Evolutionary conservation across 2,329 filamentous ascomycete genomes (phyloP), one percentile per base, ranked within the genome.

Genomic region (Verticillium nubilum): DNA sequence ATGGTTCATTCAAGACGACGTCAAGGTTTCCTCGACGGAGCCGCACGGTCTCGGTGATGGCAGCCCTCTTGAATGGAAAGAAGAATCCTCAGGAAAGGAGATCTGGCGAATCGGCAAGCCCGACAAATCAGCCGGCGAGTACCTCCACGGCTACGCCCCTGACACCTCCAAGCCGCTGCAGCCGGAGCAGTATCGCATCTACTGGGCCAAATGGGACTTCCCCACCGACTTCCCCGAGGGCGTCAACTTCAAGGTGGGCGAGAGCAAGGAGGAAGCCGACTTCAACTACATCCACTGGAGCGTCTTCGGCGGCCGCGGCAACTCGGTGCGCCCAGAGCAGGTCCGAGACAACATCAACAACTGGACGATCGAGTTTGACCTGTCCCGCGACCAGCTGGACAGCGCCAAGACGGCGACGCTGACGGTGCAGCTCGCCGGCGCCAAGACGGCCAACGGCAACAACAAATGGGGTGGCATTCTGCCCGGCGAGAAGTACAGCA

Each of bases 211-310:
- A 0, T 84, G 86, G 65, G 85, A 88, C 66, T 88, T 83, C 67
- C 74, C 77, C 0, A 70, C 73, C 2, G 85, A 88, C 53, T 88
- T 86, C 64, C 84, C 85, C 0, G 64, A 80, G 0, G 85, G 86
- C 4, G 77, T 88, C 0, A 76, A 73, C 25, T 89, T 82, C 71
- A 77, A 78, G 15, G 78, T 88, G 1, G 84, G 85, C 10, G 70
- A 79, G 66, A 80, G 78, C 61, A 70, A 82, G 27, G 74, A 74
- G 19, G 71, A 70, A 0, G 68, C 72, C 12, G 82, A 86, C 64
- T 74, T 86, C 61, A 88, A 88, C 69, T 87, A 87, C 59, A 80
- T 87, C 4, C 86, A 88, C 67, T 88, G 85, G 86, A 82, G 80
- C 59, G 83, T 85, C 9, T 87, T 86, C 64, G 84, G 85, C 1